Base-by-base conservation (phyloP, 768 basidiomycete genomes). In the Tricholoma hemisulphureum region DNA sequence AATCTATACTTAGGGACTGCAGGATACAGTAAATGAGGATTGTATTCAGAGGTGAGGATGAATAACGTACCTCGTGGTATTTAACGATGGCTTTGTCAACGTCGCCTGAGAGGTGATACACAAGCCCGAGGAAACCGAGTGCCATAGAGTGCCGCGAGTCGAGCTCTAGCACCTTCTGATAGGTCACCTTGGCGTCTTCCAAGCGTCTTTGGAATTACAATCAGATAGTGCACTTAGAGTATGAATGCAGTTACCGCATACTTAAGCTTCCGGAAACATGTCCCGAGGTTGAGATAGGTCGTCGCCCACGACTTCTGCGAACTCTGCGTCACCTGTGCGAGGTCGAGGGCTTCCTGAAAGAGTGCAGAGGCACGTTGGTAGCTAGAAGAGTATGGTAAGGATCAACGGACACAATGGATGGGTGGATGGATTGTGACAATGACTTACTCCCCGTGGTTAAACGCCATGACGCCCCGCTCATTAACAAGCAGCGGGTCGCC, bases 261-360 rank as follows among this genome's bases (percentile, higher is more conserved):
- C 93, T 83, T 84, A 10, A 91, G 76, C 70, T 91, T 93, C 18
- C 95, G 84, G 63, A 83, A 85, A 53, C 90, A 89, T 23, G 96
- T 97, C 10, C 93, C 97, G 16, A 98, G 82, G 68, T 98, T 99
- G 59, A 96, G 77, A 70, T 92, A 93, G 0, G 95, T 97, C 10
- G 87, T 86, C 0, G 88, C 82, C 95, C 96, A 98, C 0, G 89
- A 84, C 34, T 82, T 82, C 59, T 91, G 86, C 1, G 93, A 91
- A 50, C 86, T 86, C 69, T 97, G 93, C 7, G 93, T 91, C 14
- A 90, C 85, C 59, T 89, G 81, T 1, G 94, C 93, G 5, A 92
- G 78, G n/a, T 85, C 82, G 14, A 98, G 80, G 0, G 96, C 87
- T 58, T 81, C 77, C 58, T 82, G 73, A 69, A 98, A 95, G 39